Base-by-base conservation (phyloP, 2,329 filamentous ascomycete genomes). In the Fusarium sp. region DNA sequence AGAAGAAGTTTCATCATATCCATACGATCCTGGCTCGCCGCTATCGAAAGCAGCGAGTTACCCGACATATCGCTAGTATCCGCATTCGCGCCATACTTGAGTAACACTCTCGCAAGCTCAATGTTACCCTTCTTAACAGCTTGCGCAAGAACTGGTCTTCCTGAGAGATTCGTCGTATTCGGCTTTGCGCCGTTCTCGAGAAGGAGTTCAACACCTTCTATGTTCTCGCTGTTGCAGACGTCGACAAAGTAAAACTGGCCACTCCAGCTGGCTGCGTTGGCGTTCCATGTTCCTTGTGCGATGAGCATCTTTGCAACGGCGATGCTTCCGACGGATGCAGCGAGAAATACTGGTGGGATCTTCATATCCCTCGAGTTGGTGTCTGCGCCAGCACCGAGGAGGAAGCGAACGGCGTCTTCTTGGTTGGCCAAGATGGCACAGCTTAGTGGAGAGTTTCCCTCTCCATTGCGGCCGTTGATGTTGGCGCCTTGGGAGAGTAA, bases 1-100 rank as follows among this genome's bases (percentile, higher is more conserved):
- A 83, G 70, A 4, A 83, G 76, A 2, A 79, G 60, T 4, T 76
- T 70, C 20, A 77, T 69, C 65, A 83, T 76, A n/a, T 78, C 76
- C 57, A 55, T 60, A 29, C 74, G 66, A 9, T 73, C 67, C 51
- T 76, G 73, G 20, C 72, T 65, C 8, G 76, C 57, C 1, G 79
- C 80, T 14, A 79, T 59, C 2, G 72, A 69, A 2, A 81, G 65
- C 11, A 80, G 49, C 0, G 76, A 74, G n/a, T 67, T 75, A 1
- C 79, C 79, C 3, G 70, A 75, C 10, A 78, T 57, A 27, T 80
- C 77, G 6, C 58, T 71, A 1, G 75, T 69, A 14, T 76, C 77
- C 1, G 75, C 56, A 7, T 77, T 74, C n/a, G 83, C 83, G 9
- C 83, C 82, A 29, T 70, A 72, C 13, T 75, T 67, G 22, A 81